Percentiles rank a stretch among this genome's conserved stretches.
Evolutionary conservation across 2,329 filamentous ascomycete species (phyloP).

Genomic region (Penicillium sclerotiorum): DNA sequence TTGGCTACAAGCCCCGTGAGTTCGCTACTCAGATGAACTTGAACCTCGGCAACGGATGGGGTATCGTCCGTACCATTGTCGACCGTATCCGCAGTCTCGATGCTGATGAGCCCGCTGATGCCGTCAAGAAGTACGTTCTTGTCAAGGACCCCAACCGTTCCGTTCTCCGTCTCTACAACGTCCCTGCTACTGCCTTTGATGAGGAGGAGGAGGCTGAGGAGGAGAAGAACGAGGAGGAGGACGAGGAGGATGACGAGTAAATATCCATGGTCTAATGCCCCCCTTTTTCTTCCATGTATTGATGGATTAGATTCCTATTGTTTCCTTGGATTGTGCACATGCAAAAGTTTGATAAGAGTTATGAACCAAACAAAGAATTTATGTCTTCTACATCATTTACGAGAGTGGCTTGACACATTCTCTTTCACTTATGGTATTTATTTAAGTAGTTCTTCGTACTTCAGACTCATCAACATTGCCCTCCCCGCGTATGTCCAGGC

Average conservation of each 20-base stretch:
- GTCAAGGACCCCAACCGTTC: slow-evolving; percentile 95
- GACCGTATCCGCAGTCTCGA: slow-evolving; percentile 66
- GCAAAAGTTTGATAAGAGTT: slow-evolving; percentile 26
- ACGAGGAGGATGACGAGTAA: slow-evolving; percentile 54
- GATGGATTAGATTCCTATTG: slow-evolving; percentile 13
- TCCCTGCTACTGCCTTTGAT: slow-evolving; percentile 85
- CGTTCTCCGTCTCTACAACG: slow-evolving; percentile 88
- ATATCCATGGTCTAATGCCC: slow-evolving; percentile 19
- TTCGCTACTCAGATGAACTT: slow-evolving; percentile 98
- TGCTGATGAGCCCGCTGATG: slow-evolving; percentile 45
- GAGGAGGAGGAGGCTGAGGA: slow-evolving; percentile 73
- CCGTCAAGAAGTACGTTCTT: slow-evolving; percentile 55
- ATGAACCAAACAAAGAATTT: slow-evolving; percentile 14
- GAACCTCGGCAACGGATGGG: slow-evolving; percentile 96
- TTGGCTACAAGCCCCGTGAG: slow-evolving; percentile 97
- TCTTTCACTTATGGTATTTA: no score
- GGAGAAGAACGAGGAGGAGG: slow-evolving; percentile 56
- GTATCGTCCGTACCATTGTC: slow-evolving; percentile 95
- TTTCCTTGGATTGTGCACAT: slow-evolving; percentile 23
- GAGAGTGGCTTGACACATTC: no score
- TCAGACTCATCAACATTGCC: no score
- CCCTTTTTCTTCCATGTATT: slow-evolving; percentile 9
- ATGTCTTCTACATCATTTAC: no score
- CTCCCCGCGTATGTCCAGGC: no score
- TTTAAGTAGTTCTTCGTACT: no score